Base-by-base conservation (phyloP, 2,329 filamentous ascomycete genomes). In the Berkeleyomyces basicola region DNA sequence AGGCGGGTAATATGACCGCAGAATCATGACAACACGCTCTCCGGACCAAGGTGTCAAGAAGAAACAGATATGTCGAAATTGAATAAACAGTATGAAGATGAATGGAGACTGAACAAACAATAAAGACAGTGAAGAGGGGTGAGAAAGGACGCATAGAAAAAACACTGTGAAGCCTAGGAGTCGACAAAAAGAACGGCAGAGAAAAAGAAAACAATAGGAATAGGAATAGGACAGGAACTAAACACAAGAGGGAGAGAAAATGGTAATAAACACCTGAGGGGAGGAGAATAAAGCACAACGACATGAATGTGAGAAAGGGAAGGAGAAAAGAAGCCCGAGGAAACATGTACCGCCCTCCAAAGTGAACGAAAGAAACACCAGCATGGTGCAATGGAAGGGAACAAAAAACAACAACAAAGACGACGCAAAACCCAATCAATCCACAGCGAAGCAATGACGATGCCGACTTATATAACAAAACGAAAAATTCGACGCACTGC, bases 391-490 rank as follows among this genome's bases (percentile, higher is more conserved):
- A 16, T 3, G 16, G n/a, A 4, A 4, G 16, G 43, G 51, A 4
- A 31, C 11, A 53, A 36, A 9, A 37, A 5, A 37, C 33, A 16
- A 33, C 40, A 46, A 16, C 31, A 33, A 40, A n/a, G 33, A 49
- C 47, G 49, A 58, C 39, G 61, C 49, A 49, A 57, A 55, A 61
- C 63, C 61, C 42, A 62, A 42, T 59, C 58, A 61, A 49, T 43
- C 59, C 53, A 44, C 40, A 64, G 46, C 53, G 61, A 37, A 55
- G n/a, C 36, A 31, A 62, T 62, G 61, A 62, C 51, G 31, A 57
- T 62, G 51, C 40, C 61, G 61, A 42, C 61, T 46, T 62, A 58
- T 62, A 58, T 62, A 62, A 58, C 61, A 62, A 62, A 62, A 62
- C 61, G 61, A 62, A 58, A 53, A 62, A 47, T 37, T 62, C 43